Base-by-base conservation (phyloP, 2,329 filamentous ascomycete genomes). In the Sporothrix luriei region DNA sequence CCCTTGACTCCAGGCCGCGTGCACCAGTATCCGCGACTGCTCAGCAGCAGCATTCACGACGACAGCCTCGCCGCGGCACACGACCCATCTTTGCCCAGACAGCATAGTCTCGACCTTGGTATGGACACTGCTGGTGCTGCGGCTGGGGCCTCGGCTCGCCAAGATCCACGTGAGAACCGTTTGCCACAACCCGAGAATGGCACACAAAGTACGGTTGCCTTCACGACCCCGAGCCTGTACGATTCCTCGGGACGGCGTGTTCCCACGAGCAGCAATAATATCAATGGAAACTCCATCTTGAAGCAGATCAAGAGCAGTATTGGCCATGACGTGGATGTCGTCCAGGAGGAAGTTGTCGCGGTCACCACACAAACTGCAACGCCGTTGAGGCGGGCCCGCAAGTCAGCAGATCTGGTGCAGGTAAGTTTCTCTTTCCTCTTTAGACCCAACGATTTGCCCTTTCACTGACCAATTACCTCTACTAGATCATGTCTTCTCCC, bases 1-100 rank as follows among this genome's bases (percentile, higher is more conserved):
- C 74, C 75, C 1, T 71, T 82, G 55, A 79, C 79, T 2, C 75
- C 78, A 2, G 78, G 79, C 59, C 79, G 82, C 69, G 79, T 77
- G 73, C 71, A 76, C 68, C 74, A 81, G 57, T 82, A 82, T 64
- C 72, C 77, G 59, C 72, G 74, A 59, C 21, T 66, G 3, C 72
- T 78, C 69, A 73, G 70, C 62, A 68, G 66, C 69, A 68, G 59
- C 57, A 68, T 65, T 3, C 48, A 68, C 59, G 40, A 65, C 38
- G 57, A 62, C n/a, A 6, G 6, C 33, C 69, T 66, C n/a, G 13
- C 24, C 26, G 51, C 46, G 29, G 54, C 16, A 24, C 40, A 11
- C 54, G 51, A n/a, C 10, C 26, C 10, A 38, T 51, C 62, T 72
- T 24, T 74, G 74, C 16, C 43, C 16, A 11, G 62, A n/a, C 70